Evolutionary conservation across 352 stramenopile genomes (phyloP), one percentile per base, ranked within the genome.

Genomic region (Achlya hypogyna): DNA sequence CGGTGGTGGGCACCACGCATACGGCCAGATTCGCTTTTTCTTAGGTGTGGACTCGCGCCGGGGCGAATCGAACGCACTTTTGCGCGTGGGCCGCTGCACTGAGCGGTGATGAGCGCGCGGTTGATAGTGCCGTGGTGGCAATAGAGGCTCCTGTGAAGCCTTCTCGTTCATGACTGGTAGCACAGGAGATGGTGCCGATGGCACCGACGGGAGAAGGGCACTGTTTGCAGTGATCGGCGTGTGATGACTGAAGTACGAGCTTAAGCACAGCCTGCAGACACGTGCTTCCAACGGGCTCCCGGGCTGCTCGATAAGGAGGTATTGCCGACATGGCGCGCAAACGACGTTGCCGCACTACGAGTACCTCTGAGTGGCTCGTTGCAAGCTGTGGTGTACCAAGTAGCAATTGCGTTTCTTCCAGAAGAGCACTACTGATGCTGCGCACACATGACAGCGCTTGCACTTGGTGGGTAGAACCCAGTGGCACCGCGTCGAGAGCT

Each of bases 371-470:
- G 51, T 8, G 10, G 9, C 16, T 1, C 12, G 6, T n/a, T 43
- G 25, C 18, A 45, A 45, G 38, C 38, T n/a, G n/a, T n/a, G 38
- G 14, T 18, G 38, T 64, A 64, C 54, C 54, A 64, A 35, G 54
- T 64, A 31, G 38, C 54, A 64, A 28, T 64, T 64, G 54, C 54
- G 54, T 28, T 64, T 64, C 12, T 52, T 64, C 54, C 54, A 64
- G 34, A 64, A 64, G 35, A 64, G 38, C 38, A 45, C 12, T 3
- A 64, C 35, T 18, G 31, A 38, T 38, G 54, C 25, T 18, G 29
- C 12, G 54, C 54, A 64, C 25, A 34, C 18, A 32, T 52, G 14
- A 25, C 54, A 64, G n/a, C 35, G 31, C n/a, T n/a, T 27, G 31
- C 54, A 35, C 22, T 49, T 51, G 34, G 34, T 34, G 35, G 45